Evolutionary conservation across 108 stramenopile species (phyloP).

Genomic region (Pseudonitzschia multiseries): DNA sequence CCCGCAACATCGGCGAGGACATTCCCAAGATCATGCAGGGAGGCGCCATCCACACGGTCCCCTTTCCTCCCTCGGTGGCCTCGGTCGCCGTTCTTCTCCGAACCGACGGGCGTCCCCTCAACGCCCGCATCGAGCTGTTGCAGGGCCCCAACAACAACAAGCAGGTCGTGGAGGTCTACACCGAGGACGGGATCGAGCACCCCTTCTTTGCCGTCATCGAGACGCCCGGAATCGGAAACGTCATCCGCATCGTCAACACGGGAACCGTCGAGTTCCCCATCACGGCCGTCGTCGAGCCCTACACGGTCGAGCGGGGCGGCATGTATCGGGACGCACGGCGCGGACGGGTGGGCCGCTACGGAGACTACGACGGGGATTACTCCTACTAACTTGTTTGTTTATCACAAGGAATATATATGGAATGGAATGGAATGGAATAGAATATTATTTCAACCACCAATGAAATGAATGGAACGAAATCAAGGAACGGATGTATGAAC

Average conservation of each 20-base stretch:
- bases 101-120: slow-evolving; percentile 81
- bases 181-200: slow-evolving; percentile 79
- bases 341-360: slow-evolving; percentile 14
- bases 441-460: too few relatives aligned
- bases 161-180: slow-evolving; percentile 84
- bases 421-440: too few relatives aligned
- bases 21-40: slow-evolving; percentile 66
- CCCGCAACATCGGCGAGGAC: slow-evolving; percentile 22
- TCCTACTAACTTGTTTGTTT: neutral
- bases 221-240: slow-evolving; percentile 79
- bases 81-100: slow-evolving; percentile 65
- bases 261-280: slow-evolving; percentile 83
- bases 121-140: slow-evolving; percentile 76
- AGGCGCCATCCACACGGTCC: slow-evolving; percentile 71
- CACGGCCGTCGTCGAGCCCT: slow-evolving; percentile 69
- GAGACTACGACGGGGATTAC: slow-evolving; percentile 17
- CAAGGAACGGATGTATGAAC: neutral
- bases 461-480: too few relatives aligned
- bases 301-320: slow-evolving; percentile 49
- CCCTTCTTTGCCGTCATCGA: slow-evolving; percentile 81
- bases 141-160: slow-evolving; percentile 90
- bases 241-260: slow-evolving; percentile 79
- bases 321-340: slow-evolving; percentile 23
- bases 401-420: too few relatives aligned
- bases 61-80: slow-evolving; percentile 68